Percentiles rank a stretch among this genome's conserved stretches.
Conservation (phyloP, 371 early-diverging fungal species). For the Mortierella sp. region DNA sequence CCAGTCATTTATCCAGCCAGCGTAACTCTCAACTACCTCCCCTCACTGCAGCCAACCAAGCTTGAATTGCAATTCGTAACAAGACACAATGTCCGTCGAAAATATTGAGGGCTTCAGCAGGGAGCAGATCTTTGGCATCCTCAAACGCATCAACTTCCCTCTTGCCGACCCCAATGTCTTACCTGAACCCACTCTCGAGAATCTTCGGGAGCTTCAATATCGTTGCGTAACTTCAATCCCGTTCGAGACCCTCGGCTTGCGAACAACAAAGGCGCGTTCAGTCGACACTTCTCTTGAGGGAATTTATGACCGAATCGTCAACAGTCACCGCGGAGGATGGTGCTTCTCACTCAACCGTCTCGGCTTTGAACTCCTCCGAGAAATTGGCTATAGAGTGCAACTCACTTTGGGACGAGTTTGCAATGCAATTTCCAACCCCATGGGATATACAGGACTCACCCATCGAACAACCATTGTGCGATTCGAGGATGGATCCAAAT, state of each 20-base stretch:
- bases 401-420: constrained; percentile 24
- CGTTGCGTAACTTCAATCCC: constrained; percentile 29
- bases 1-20: too few relatives aligned
- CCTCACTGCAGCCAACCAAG: too few relatives aligned
- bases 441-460: neutral
- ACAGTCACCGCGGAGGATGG: constrained; percentile 34
- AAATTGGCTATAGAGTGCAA: constrained; percentile 22
- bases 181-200: constrained; percentile 25
- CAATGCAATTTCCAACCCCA: constrained; percentile 14
- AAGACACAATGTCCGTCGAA: neutral
- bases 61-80: too few relatives aligned
- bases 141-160: constrained; percentile 20
- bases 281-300: constrained; percentile 30
- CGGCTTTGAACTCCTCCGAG: constrained; percentile 14
- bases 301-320: constrained; percentile 30
- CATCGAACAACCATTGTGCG: constrained; percentile 26
- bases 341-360: constrained; percentile 35
- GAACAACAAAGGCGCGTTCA: constrained; percentile 10
- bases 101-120: constrained; percentile 12
- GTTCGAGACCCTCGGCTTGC: constrained; percentile 33
- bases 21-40: too few relatives aligned
- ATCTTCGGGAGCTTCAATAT: constrained; percentile 24
- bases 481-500: constrained; percentile 23
- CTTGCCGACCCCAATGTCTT: constrained; percentile 26
- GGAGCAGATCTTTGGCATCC: constrained; percentile 27